Conservation (phyloP, 495 filamentous ascomycete genomes). For the Neurospora sp. region DNA sequence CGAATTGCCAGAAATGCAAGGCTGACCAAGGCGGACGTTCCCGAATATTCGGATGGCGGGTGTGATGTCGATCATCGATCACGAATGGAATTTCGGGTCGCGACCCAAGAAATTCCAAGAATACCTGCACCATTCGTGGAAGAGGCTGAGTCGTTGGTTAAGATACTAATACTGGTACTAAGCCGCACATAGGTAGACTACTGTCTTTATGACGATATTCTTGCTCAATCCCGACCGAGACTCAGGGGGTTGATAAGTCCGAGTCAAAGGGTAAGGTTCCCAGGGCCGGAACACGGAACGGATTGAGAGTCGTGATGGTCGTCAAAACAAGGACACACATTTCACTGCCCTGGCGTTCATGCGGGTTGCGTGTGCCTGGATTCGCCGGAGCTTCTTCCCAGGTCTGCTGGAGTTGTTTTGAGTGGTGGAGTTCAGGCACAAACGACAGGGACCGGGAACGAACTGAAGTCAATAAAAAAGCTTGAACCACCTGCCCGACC, state of each 20-base stretch:
- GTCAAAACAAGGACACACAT: neutral
- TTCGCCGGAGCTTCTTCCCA: neutral
- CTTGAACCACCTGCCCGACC: neutral
- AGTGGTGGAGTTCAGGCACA: neutral
- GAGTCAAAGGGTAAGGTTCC: neutral
- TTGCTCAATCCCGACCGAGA: neutral
- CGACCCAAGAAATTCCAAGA: neutral
- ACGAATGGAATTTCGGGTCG: neutral
- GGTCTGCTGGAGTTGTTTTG: neutral
- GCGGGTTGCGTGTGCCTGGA: neutral
- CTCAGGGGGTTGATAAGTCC: neutral
- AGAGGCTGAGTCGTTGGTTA: neutral
- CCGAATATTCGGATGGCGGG: neutral
- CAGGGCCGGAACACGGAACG: neutral
- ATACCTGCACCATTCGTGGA: neutral
- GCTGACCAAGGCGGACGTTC: neutral
- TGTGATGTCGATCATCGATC: neutral
- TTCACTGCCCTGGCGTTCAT: neutral
- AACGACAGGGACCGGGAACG: neutral
- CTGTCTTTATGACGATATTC: neutral
- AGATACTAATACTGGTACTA: neutral
- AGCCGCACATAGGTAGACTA: neutral
- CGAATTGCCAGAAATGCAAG: neutral
- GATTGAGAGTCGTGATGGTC: neutral
- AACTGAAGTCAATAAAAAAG: neutral